Evolutionary conservation across 257 asterid genomes (phyloP), one percentile per base, ranked within the genome.

Genomic region (Plectranthus barbatus): DNA sequence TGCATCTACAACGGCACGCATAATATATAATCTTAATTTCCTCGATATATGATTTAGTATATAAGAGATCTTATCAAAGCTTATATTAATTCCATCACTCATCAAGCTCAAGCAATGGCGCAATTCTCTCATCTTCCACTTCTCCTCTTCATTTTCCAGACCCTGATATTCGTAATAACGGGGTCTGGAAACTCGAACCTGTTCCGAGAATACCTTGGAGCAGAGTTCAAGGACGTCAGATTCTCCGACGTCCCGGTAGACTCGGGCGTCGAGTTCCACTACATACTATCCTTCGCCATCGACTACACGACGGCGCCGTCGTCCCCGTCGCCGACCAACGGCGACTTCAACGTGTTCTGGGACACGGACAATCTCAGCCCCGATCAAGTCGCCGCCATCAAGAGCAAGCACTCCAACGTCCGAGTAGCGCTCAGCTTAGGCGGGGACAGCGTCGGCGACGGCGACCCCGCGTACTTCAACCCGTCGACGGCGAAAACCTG

Each of bases 251-350:
- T 90, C 19, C 97, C 97, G 6, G 70, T 87, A 37, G 73, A 76
- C 64, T 63, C 88, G 3, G 48, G 20, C 2, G 95, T 90, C 4
- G 87, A 90, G 18, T 87, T 90, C 71, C 96, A 90, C 78, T 90
- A 79, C 89, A 87, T 90, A 52, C 95, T 90, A 45, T 76, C 97
- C 1, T 90, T 90, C 40, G 84, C 96, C 59, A 85, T 90, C 33
- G 96, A 90, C 75, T 90, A 90, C 81, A 83, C 94, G 0, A 64
- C 83, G 0, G 47, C 80, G 52, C 68, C 83, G 1, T 76, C 91
- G 12, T 62, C 85, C 24, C 76, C 95, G 3, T 60, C 86, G 0
- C 89, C 93, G 5, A 79, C 93, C 7, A 66, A 90, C 15, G 96
- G 96, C 21, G 68, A 74, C 9, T 89, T 89, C 77, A 81, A 80